A percentile compares a stretch with the other conserved stretches of the same genome.
Evolutionary conservation across 1,139 yeast species (phyloP).

Genomic region (Magnusiomyces fungicola): DNA sequence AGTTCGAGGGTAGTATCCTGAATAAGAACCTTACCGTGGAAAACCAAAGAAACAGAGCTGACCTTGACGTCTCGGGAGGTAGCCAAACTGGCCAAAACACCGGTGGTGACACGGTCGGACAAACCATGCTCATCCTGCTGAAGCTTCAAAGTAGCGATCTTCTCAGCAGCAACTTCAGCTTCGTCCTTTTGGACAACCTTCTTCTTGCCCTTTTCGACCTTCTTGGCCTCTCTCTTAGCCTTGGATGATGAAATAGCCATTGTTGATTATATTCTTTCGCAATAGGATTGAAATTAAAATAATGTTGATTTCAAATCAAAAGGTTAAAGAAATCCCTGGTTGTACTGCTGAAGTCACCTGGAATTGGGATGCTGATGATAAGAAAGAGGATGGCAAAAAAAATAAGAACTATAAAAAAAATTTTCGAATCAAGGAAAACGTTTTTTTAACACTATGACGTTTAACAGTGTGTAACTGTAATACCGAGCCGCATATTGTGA

Average conservation of each 20-base stretch:
- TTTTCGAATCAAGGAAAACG: not conserved
- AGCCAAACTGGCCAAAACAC: conserved; percentile 81
- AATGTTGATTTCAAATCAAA: too few species aligned
- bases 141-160: conserved; percentile 77
- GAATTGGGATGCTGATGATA: too few species aligned
- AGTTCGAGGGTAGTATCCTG: conserved; percentile 89
- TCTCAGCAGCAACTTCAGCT: conserved; percentile 51
- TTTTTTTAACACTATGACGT: not conserved
- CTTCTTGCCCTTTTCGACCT: conserved; percentile 70
- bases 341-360: not conserved
- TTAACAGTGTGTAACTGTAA: not conserved
- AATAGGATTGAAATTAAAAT: too few species aligned
- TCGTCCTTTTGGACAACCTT: conserved; percentile 43
- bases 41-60: conserved; percentile 80
- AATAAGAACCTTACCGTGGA: conserved; percentile 95
- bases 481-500: too few species aligned
- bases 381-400: not conserved
- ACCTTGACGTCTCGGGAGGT: conserved; percentile 94
- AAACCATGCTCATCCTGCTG: conserved; percentile 92
- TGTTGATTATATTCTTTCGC: conserved; percentile 17
- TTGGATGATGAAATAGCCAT: conserved; percentile 65
- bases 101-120: conserved; percentile 96
- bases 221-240: conserved; percentile 72
- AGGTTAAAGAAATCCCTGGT: not conserved
- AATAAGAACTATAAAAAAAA: not conserved